A percentile compares a stretch with the other conserved stretches of the same genome.
These are phyloP conservation scores for Mycena polygramma DNA, from an alignment of 768 basidiomycete species.

Conservation along the genomic window DNA sequence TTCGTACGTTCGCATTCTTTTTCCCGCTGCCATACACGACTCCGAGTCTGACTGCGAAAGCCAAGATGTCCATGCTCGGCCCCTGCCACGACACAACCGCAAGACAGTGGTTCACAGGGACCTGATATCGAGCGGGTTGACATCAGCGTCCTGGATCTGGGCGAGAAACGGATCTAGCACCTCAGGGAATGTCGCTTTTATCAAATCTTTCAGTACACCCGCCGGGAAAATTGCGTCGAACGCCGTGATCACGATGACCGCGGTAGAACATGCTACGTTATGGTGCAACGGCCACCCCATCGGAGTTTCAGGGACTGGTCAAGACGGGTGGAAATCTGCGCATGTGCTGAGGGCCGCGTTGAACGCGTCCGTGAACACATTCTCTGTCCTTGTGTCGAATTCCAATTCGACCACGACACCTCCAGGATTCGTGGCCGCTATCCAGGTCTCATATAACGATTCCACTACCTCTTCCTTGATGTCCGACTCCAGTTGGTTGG, in stretches of 20 bases:
- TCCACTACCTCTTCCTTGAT: slow-evolving; percentile 8
- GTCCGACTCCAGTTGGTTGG: slow-evolving; percentile 30
- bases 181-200: slow-evolving; percentile 25
- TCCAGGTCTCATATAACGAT: slow-evolving; percentile 18
- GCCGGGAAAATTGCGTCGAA: slow-evolving; percentile 8
- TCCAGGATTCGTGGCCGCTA: slow-evolving; percentile 28
- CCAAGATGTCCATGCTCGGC: slow-evolving; percentile 9
- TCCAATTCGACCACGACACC: background rate
- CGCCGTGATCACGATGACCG: slow-evolving; percentile 28
- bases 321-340: slow-evolving; percentile 23
- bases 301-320: slow-evolving; percentile 5
- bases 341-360: slow-evolving; percentile 22
- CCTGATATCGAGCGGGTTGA: background rate
- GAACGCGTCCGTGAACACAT: slow-evolving; percentile 21
- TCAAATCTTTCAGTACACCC: slow-evolving; percentile 7
- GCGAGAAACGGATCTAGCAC: background rate
- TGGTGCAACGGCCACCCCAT: slow-evolving; percentile 33
- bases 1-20: background rate
- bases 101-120: background rate
- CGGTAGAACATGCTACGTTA: slow-evolving; percentile 18
- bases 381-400: slow-evolving; percentile 23
- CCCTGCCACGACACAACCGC: background rate
- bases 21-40: background rate
- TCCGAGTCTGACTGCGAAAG: background rate
- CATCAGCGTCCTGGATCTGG: slow-evolving; percentile 37